Base-by-base conservation (phyloP, 306 rosid genomes). In the Quercus berberidifolia region DNA sequence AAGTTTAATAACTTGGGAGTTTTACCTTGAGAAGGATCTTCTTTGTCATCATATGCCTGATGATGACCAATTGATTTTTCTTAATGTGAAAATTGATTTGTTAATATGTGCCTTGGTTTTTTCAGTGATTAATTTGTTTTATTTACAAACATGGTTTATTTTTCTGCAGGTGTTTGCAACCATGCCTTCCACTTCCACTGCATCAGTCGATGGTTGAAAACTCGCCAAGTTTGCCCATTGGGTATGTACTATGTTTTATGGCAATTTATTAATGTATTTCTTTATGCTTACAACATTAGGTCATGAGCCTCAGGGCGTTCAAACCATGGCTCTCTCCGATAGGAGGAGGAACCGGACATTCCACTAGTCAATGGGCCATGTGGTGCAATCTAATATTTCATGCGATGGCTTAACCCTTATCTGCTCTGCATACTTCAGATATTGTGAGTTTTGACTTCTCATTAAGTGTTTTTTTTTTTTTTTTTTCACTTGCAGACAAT, bases 131-230 rank as follows among this genome's bases (percentile, higher is more conserved):
- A 10, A 43, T 9, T 43, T 58, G 23, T 18, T 1, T 59, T n/a
- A 21, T 59, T 18, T 18, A 59, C 65, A n/a, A 68, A 11, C 25
- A 6, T 68, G 17, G 31, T 23, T 54, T 78, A 21, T 69, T 68
- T 9, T 74, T 51, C 74, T 55, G 78, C 73, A 88, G 92, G 91
- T 20, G 86, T 88, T 59, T 88, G 91, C 63, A 88, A 86, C 88
- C 98, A 94, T 78, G 97, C 98, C 41, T 94, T 94, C 79, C 97
- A 94, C 85, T 94, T 94, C 79, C 97, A 94, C 82, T 94, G 97
- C 90, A 94, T 94, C 21, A 94, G 97, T 89, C 84, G 92, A 74
- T 94, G 98, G 97, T 90, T 94, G 56, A 92, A 92, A 87, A 94
- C 97, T 51, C 93, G 97, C 55, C 98, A 94, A 86, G 97, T 92